Percentiles rank a stretch among this genome's conserved stretches.
phyloP scores from a whole-genome alignment of 768 basidiomycete species.

The Leucocoprinus leucothites region DNA sequence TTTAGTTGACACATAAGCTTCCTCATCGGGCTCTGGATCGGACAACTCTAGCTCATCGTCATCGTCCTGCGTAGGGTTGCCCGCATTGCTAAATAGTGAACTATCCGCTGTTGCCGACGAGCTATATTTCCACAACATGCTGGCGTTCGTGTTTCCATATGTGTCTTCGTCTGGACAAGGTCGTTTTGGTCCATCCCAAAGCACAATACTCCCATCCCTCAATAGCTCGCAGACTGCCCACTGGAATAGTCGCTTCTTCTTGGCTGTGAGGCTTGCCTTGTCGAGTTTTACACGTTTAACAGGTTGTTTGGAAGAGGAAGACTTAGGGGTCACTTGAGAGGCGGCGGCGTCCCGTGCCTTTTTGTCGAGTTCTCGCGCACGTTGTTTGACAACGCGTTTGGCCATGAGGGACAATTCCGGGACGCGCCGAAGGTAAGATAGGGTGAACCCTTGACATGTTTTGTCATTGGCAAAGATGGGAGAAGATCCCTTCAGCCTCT shows the following conservation, averaged over 20 bases:
- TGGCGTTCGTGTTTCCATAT: constrained; percentile 18
- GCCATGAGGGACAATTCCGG: constrained; percentile 70
- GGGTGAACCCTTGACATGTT: constrained; percentile 50
- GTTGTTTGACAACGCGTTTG: constrained; percentile 56
- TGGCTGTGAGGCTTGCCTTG: constrained; percentile 23
- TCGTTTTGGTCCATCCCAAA: constrained; percentile 66
- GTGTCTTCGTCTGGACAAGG: constrained; percentile 22
- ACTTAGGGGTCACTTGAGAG: background rate
- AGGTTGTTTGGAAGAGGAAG: background rate
- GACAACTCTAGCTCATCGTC: constrained; percentile 49
- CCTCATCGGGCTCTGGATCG: constrained; percentile 60
- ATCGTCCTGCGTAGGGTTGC: constrained; percentile 22
- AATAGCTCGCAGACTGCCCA: constrained; percentile 63
- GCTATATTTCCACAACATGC: constrained; percentile 49
- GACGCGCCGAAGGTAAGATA: constrained; percentile 75
- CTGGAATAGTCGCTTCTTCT: constrained; percentile 67
- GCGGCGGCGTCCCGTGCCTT: constrained; percentile 16
- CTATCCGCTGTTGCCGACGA: constrained; percentile 20
- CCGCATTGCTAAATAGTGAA: constrained; percentile 27
- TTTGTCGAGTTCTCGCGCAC: constrained; percentile 47
- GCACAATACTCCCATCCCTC: constrained; percentile 69
- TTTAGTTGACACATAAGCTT: constrained; percentile 64
- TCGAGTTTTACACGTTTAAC: constrained; percentile 4
- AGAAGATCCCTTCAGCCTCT: background rate
- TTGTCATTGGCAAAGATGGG: no score